Conservation (phyloP, 208 protist species). For the Tritrichomonas foetus region DNA sequence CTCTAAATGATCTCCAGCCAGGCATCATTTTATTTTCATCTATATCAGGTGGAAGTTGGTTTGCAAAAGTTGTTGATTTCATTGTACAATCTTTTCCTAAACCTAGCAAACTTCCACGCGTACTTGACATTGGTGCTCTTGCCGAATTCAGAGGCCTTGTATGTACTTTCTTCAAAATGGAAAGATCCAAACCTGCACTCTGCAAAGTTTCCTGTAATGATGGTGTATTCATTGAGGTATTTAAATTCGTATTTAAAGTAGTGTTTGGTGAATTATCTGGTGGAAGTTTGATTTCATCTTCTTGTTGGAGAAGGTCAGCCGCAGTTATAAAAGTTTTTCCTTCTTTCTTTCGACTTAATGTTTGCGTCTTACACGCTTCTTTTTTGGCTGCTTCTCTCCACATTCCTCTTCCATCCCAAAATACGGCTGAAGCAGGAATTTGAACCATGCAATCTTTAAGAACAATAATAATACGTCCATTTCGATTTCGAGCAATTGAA, state of each 20-base stretch:
- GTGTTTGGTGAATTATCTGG: neutral
- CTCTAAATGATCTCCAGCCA: neutral
- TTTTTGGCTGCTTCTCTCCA: neutral
- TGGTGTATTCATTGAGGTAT: no score
- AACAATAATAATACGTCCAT: neutral
- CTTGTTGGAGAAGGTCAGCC: neutral
- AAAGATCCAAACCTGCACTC: no score
- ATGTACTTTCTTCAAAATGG: no score
- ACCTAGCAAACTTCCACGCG: neutral
- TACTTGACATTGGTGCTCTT: neutral
- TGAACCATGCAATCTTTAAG: neutral
- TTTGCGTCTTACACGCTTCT: neutral
- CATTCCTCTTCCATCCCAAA: constrained; percentile 14
- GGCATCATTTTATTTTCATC: neutral
- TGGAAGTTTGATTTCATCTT: neutral
- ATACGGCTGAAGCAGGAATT: neutral
- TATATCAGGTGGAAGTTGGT: neutral
- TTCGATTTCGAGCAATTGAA: neutral
- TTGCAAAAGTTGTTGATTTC: neutral
- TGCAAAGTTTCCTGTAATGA: no score
- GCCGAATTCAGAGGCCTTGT: no score
- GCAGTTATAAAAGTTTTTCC: neutral
- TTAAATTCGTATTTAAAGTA: no score
- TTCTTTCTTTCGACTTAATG: neutral
- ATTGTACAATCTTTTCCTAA: neutral